Evolutionary conservation across 345 rosid species (phyloP), one percentile per base, ranked within the genome.

Genomic region (Linum usitatissimum): DNA sequence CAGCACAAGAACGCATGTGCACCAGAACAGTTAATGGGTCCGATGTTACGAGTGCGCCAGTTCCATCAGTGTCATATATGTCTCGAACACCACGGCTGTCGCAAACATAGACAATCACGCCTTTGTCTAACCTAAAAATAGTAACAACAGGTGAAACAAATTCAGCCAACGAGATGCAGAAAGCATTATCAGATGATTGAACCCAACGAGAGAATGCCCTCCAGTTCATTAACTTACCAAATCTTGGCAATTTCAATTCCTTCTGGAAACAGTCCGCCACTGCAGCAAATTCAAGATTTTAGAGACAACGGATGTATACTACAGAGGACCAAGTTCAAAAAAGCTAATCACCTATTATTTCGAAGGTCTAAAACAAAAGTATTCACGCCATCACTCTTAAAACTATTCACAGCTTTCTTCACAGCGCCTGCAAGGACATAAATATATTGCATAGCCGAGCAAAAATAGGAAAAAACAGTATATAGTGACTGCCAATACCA

Each of bases 221-320:
- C 5, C 10, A 65, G 59, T 14, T 28, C 30, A 12, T 56, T 61
- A 61, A 70, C 85, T 78, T 75, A 92, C 98, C 98, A 92, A 53
- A 92, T 76, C 72, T 85, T 89, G 67, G 98, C 95, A 74, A 84
- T 89, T 79, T 92, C 95, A 60, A 92, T 80, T 71, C 96, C 98
- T 84, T 92, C 97, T 0, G 98, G 98, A 65, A 92, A 92, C 58
- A 86, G 84, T 64, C 98, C 98, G 5, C 98, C 97, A 38, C 98
- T 92, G 93, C 86, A 83, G 68, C 70, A 77, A 81, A 77, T 45
- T 71, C 49, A 66, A 67, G 72, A 64, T 30, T 66, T 80, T 76
- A 76, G 80, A 78, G 63, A 74, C 23, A 75, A 40, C 59, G 58
- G 61, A 34, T 5, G 38, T 13, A 45, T 10, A 15, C 14, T 45